phyloP scores from a whole-genome alignment of 108 stramenopile species.

The Hondaea fermentalgiana region DNA sequence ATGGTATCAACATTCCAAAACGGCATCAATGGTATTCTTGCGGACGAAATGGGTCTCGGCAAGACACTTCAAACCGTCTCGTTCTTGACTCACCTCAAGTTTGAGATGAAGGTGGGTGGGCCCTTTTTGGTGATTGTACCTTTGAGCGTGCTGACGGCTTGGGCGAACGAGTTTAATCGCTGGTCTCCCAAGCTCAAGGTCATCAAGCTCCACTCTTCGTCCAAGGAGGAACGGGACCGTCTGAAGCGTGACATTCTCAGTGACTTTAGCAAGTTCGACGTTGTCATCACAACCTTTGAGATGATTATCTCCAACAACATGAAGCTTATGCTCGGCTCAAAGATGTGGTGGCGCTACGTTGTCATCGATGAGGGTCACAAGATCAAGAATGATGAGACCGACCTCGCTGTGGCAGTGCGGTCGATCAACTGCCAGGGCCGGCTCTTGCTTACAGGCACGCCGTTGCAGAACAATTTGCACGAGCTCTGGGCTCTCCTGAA shows the following conservation, averaged over 20 bases:
- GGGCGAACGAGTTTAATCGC: constrained; percentile 90
- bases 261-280: constrained; percentile 52
- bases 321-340: constrained; percentile 29
- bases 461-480: constrained; percentile 89
- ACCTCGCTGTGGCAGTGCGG: constrained; percentile 70
- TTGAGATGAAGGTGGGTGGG: constrained; percentile 71
- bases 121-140: constrained; percentile 95
- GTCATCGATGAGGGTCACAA: constrained; percentile 89
- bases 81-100: constrained; percentile 64
- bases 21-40: constrained; percentile 80
- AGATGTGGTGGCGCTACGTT: constrained; percentile 59
- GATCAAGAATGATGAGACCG: constrained; percentile 78
- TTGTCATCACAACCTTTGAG: constrained; percentile 84
- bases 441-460: constrained; percentile 73
- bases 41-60: constrained; percentile 67
- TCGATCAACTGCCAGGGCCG: constrained; percentile 64
- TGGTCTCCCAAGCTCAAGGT: constrained; percentile 85
- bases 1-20: constrained; percentile 82
- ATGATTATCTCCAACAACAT: constrained; percentile 62
- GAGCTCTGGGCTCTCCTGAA: constrained; percentile 92
- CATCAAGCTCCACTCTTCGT: constrained; percentile 57
- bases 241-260: constrained; percentile 33
- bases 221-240: constrained; percentile 40
- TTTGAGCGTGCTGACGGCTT: constrained; percentile 92
- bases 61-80: constrained; percentile 87